phyloP scores from a whole-genome alignment of 345 rosid species.

The Combretum micranthum region DNA sequence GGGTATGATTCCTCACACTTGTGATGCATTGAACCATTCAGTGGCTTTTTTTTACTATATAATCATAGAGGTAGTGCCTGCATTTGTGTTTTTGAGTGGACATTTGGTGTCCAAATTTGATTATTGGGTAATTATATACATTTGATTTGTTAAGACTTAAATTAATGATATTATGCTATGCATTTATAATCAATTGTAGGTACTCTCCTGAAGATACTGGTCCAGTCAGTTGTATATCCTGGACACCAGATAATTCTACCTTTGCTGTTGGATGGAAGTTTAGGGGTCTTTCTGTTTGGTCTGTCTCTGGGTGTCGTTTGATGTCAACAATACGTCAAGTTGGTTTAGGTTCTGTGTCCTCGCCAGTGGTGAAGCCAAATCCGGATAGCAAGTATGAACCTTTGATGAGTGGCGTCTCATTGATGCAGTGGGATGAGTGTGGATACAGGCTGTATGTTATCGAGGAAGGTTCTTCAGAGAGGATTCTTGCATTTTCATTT shows the following conservation, averaged over 20 bases:
- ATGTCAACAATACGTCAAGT: constrained; percentile 97
- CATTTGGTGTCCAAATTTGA: too few species aligned
- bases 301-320: constrained; percentile 93
- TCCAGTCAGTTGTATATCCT: constrained; percentile 80
- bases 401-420: constrained; percentile 75
- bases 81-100: too few species aligned
- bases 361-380: constrained; percentile 63
- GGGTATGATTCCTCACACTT: constrained; percentile 38
- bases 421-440: constrained; percentile 93
- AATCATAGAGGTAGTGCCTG: too few species aligned
- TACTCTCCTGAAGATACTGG: constrained; percentile 92
- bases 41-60: too few species aligned
- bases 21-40: neutral
- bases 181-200: constrained; percentile 30
- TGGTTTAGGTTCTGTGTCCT: constrained; percentile 76
- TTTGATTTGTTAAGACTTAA: neutral
- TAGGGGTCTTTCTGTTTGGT: constrained; percentile 97
- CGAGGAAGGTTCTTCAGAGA: constrained; percentile 78
- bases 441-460: constrained; percentile 86
- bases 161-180: neutral
- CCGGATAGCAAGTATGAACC: constrained; percentile 85
- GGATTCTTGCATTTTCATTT: constrained; percentile 88
- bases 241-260: constrained; percentile 98
- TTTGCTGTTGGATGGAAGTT: constrained; percentile 98
- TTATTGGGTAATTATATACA: too few species aligned